These are phyloP conservation scores for Sextonia rubra DNA, from an alignment of 164 flowering plant species.

Conservation along the genomic window DNA sequence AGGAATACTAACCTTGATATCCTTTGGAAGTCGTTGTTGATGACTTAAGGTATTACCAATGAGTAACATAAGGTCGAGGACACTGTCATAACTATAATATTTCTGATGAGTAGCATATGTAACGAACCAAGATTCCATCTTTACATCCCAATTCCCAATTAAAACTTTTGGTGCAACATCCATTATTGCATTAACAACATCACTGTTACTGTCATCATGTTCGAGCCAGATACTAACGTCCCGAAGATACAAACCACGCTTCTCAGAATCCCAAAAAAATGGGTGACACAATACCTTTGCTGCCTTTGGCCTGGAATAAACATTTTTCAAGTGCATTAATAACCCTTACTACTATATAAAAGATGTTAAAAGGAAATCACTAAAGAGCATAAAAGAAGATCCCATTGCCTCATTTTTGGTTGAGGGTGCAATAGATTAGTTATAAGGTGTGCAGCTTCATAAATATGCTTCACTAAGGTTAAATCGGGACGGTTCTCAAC, in stretches of 20 bases:
- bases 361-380: background rate
- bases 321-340: background rate
- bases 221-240: slow-evolving; percentile 72
- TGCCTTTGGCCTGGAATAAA: slow-evolving; percentile 50
- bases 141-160: slow-evolving; percentile 73
- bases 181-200: slow-evolving; percentile 51
- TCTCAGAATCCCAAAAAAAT: slow-evolving; percentile 64
- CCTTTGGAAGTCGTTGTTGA: slow-evolving; percentile 59
- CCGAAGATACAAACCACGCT: slow-evolving; percentile 64
- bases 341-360: background rate
- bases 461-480: slow-evolving; percentile 57
- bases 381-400: background rate
- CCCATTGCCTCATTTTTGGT: slow-evolving; percentile 51
- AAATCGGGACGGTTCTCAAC: slow-evolving; percentile 48
- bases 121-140: slow-evolving; percentile 51
- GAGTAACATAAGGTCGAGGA: slow-evolving; percentile 62
- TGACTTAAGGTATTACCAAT: slow-evolving; percentile 73
- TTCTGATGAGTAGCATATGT: slow-evolving; percentile 57
- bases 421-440: slow-evolving; percentile 47
- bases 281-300: slow-evolving; percentile 60
- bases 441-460: slow-evolving; percentile 75
- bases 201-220: slow-evolving; percentile 52
- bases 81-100: slow-evolving; percentile 59
- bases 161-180: slow-evolving; percentile 39
- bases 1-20: slow-evolving; percentile 41